These are phyloP conservation scores for Galerina marginata DNA, from an alignment of 768 basidiomycete genomes.

Conservation along the genomic window DNA sequence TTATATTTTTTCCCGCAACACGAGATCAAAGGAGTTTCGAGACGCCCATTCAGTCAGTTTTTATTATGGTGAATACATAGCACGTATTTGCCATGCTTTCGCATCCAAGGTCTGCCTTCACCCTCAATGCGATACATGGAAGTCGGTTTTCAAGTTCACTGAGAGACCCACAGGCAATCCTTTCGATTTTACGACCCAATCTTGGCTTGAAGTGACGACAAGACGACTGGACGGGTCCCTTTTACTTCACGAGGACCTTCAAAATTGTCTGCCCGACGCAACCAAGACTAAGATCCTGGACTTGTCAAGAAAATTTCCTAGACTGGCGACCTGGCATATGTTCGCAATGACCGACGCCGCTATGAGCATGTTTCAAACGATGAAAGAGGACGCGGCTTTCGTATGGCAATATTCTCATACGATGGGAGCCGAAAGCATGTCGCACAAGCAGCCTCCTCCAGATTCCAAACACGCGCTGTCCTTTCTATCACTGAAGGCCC, in stretches of 20 bases:
- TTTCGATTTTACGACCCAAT: neutral
- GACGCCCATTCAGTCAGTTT: too few species aligned
- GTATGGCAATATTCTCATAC: too few species aligned
- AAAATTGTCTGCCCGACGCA: neutral
- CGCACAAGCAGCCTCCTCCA: too few species aligned
- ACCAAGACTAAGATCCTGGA: neutral
- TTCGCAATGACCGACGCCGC: slow-evolving; percentile 7
- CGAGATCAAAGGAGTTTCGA: neutral
- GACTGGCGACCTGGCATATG: slow-evolving; percentile 7
- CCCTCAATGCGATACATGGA: neutral
- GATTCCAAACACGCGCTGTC: too few species aligned
- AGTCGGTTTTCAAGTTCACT: neutral
- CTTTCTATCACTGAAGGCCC: too few species aligned
- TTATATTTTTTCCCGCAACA: neutral
- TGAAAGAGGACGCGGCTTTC: too few species aligned
- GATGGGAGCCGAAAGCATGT: too few species aligned
- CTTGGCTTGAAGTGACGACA: too few species aligned
- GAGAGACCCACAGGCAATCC: neutral
- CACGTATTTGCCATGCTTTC: too few species aligned
- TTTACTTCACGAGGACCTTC: neutral
- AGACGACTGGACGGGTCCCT: neutral
- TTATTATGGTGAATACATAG: too few species aligned
- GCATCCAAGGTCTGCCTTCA: neutral
- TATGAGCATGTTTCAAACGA: neutral
- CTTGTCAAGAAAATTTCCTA: neutral